Conservation (phyloP, 2,329 filamentous ascomycete species). For the Pleomassaria siparia region DNA sequence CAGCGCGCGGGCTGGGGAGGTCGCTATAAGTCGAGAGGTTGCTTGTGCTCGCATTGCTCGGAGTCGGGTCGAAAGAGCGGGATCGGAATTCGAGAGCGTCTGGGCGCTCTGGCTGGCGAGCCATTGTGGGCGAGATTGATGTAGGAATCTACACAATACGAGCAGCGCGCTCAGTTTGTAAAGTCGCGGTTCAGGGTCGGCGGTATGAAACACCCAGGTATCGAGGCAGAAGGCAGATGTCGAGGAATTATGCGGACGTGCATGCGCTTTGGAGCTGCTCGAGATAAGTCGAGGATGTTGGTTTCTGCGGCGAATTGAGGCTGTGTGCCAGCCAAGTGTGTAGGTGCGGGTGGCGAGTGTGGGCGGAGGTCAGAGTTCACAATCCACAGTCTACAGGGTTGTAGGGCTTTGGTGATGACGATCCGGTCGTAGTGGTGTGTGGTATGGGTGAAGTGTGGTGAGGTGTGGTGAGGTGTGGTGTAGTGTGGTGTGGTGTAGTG, state of each 20-base stretch:
- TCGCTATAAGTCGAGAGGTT: constrained; percentile 35
- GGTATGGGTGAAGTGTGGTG: too few relatives aligned
- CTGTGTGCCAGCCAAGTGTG: neutral
- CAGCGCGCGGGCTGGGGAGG: constrained; percentile 53
- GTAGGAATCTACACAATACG: constrained; percentile 2
- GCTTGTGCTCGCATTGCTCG: constrained; percentile 34
- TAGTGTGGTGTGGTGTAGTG: too few relatives aligned
- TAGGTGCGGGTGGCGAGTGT: constrained; percentile 2
- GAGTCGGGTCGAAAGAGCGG: constrained; percentile 31
- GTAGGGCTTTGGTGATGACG: neutral
- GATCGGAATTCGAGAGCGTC: constrained; percentile 36
- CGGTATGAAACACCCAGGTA: constrained; percentile 22
- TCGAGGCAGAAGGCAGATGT: constrained; percentile 21
- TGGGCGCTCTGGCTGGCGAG: constrained; percentile 33
- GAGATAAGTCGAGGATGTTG: neutral
- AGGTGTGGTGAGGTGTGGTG: too few relatives aligned
- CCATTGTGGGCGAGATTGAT: constrained; percentile 24
- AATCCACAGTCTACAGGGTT: too few relatives aligned
- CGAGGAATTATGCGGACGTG: constrained; percentile 15
- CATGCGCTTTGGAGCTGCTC: neutral
- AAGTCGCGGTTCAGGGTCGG: constrained; percentile 18
- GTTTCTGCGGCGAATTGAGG: neutral
- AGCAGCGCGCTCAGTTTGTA: constrained; percentile 20
- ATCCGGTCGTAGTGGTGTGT: neutral
- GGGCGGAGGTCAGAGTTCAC: constrained; percentile 8